Conservation (phyloP, 768 basidiomycete species). For the Suillus alpinus region DNA sequence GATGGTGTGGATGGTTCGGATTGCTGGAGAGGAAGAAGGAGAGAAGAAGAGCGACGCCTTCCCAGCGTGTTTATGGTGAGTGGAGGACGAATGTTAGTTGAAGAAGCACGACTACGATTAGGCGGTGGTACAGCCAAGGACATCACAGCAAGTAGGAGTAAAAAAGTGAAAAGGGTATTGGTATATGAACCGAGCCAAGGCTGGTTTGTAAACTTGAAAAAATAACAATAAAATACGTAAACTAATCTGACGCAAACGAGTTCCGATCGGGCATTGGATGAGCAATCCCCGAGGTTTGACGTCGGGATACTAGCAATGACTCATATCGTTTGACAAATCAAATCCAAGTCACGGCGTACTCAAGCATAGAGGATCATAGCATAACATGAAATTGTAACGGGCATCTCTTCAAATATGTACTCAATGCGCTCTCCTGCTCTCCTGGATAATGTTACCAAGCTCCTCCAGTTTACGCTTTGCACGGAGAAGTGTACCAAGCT, state of each 20-base stretch:
- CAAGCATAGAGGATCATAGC: conserved; percentile 11
- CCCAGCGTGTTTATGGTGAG: conserved; percentile 53
- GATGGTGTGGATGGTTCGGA: conserved; percentile 14
- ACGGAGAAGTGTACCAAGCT: conserved; percentile 97
- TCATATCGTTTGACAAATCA: too few species aligned
- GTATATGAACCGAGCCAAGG: neutral
- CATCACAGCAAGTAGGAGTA: conserved; percentile 21
- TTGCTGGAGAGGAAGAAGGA: conserved; percentile 34
- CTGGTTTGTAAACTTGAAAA: neutral
- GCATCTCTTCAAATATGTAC: conserved; percentile 4
- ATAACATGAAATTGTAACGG: conserved; percentile 9
- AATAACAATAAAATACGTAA: conserved; percentile 7
- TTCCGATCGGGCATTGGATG: neutral
- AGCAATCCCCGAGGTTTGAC: neutral
- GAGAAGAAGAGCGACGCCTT: conserved; percentile 51
- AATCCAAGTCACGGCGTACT: too few species aligned
- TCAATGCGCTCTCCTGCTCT: conserved; percentile 77
- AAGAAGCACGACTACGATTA: conserved; percentile 55
- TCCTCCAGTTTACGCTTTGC: conserved; percentile 99
- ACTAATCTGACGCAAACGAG: neutral
- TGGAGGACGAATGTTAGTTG: conserved; percentile 53
- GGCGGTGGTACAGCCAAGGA: conserved; percentile 38
- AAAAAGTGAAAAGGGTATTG: neutral
- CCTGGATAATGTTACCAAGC: conserved; percentile 86
- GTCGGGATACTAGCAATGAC: too few species aligned